Percentiles rank a stretch among this genome's conserved stretches.
phyloP scores from a whole-genome alignment of 768 basidiomycete genomes.

The Suillus americanus region DNA sequence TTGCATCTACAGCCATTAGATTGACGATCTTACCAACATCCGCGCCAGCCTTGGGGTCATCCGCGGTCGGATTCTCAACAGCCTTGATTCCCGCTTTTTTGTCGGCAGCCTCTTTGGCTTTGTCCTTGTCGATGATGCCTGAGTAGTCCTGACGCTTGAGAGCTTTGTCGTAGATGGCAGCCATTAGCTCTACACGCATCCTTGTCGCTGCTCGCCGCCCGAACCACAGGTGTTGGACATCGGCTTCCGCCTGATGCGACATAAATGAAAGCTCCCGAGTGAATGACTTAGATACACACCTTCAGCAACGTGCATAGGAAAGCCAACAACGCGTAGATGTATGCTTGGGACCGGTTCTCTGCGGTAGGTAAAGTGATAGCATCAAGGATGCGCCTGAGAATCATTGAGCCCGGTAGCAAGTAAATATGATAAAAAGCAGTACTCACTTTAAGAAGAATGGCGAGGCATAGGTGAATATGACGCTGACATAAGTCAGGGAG shows the following conservation, averaged over 20 bases:
- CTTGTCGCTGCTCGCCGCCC: constrained; percentile 74
- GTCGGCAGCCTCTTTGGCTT: constrained; percentile 24
- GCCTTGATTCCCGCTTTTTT: constrained; percentile 18
- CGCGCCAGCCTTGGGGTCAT: constrained; percentile 71
- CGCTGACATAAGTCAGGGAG: constrained; percentile 61
- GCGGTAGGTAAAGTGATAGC: constrained; percentile 49
- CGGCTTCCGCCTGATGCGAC: constrained; percentile 50
- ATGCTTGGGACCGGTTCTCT: constrained; percentile 59
- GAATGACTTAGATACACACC: constrained; percentile 7
- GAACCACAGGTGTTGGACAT: constrained; percentile 78
- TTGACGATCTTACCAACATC: constrained; percentile 91
- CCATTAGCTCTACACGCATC: constrained; percentile 79
- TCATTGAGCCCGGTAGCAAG: background rate
- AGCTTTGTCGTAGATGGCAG: constrained; percentile 86
- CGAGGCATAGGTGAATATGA: constrained; percentile 73
- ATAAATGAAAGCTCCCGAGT: constrained; percentile 1
- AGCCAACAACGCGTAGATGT: constrained; percentile 76
- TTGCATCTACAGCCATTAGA: constrained; percentile 81
- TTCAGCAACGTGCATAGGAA: constrained; percentile 52
- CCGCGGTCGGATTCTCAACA: constrained; percentile 29
- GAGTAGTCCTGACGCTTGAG: constrained; percentile 82
- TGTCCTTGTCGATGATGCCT: constrained; percentile 62
- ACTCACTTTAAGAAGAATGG: constrained; percentile 83
- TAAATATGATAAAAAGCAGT: background rate
- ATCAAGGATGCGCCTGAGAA: constrained; percentile 56